Evolutionary conservation across 1,139 yeast genomes (phyloP), one percentile per base, ranked within the genome.

Genomic region (Geotrichum reessii): DNA sequence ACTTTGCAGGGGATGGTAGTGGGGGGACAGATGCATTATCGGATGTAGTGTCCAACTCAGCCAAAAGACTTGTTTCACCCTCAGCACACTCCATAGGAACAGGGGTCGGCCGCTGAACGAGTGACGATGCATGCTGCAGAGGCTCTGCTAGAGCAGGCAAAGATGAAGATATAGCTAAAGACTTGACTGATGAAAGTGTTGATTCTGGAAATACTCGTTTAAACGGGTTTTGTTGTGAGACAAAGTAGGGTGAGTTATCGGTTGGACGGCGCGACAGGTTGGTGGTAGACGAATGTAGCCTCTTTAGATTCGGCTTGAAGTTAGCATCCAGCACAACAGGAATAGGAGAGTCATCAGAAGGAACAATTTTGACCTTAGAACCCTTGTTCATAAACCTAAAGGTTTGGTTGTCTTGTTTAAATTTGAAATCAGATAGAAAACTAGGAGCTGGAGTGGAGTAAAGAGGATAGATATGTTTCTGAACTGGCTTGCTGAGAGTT

Each of bases 351-450:
- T 27, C 51, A 11, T 53, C 52, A 19, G 40, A 40, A 2, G 47
- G n/a, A 4, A 14, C 48, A 25, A 53, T 53, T 50, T 51, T 11
- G 11, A 53, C 25, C 8, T 21, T 22, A 14, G 52, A 53, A 22
- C 42, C 53, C 14, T 46, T 37, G 42, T 57, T 55, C 0, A 37
- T 25, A 19, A 40, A 57, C 24, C 50, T 42, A 28, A 52, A 57
- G 17, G 31, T 47, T 40, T 42, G 47, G 46, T 28, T 33, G n/a
- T 53, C 54, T 6, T 40, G 48, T 40, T 49, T 47, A 22, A 57
- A 57, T 40, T 57, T 53, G 25, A 57, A 57, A 47, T 57, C 56
- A 28, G 44, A 49, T 31, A 57, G 51, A 31, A 53, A 50, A 31
- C 46, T 33, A 12, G 56, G 56, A 11, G 56, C 11, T 24, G 37